Base-by-base conservation (phyloP, 2,329 filamentous ascomycete genomes). In the Aspergillus vadensis region DNA sequence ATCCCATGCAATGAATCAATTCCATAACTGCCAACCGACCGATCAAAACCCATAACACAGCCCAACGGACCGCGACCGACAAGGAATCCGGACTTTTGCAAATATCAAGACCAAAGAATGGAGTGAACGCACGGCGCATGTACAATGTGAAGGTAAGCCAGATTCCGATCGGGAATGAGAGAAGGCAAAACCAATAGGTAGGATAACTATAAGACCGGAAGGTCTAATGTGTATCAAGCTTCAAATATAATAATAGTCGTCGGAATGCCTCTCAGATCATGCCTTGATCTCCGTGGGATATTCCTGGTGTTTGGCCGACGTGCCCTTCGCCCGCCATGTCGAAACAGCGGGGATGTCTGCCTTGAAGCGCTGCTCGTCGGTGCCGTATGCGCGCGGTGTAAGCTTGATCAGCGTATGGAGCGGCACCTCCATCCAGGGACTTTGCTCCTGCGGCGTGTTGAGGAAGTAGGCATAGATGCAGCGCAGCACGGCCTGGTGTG, bases 401-500 rank as follows among this genome's bases (percentile, higher is more conserved):
- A 99, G 84, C 80, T 97, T 97, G 80, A 99, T 98, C 51, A 99
- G 83, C 8, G 92, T 97, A 76, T 99, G 95, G 63, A 99, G 83
- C 6, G 95, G 95, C 8, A 99, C 95, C 72, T 97, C 94, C 91
- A 98, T 97, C 95, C 95, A 99, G 0, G 95, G 95, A 67, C 91
- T 95, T 78, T 91, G 86, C 69, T 93, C 88, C 77, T 98, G 95
- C 57, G 92, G 89, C 71, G 95, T 92, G 72, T 98, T 96, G 90
- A 97, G 97, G 77, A 98, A 99, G 78, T 99, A 99, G 30, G 95
- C 92, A 74, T 98, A 99, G 70, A 99, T 97, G 81, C 95, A 99
- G 61, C 95, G 88, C 64, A 99, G 83, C 36, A 99, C 94, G 14
- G 95, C 95, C 79, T 99, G 95, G 76, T 99, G 95, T 3, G 95